Evolutionary conservation across 805 yeast genomes (phyloP).

Genomic region (Candida montana): DNA sequence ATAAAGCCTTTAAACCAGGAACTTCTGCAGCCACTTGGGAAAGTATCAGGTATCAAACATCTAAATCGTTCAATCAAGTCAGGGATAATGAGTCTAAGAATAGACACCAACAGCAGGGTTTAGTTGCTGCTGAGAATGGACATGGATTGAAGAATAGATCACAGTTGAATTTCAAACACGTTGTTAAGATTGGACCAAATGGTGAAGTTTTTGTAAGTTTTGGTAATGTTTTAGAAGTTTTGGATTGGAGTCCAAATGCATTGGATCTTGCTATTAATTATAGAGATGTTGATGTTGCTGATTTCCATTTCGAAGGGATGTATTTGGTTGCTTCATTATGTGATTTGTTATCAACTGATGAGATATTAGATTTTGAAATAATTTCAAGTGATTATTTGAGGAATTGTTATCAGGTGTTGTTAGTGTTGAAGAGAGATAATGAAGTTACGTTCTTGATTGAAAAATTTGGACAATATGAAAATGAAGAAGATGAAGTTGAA

Average conservation of each 20-base stretch:
- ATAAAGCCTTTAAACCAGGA: slow-evolving; percentile 17
- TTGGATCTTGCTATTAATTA: slow-evolving; percentile 13
- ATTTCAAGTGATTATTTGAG: slow-evolving; percentile 20
- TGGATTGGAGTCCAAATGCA: slow-evolving; percentile 35
- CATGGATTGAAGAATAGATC: slow-evolving; percentile 3
- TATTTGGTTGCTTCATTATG: slow-evolving; percentile 25
- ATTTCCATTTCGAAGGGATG: slow-evolving; percentile 18
- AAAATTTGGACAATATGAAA: slow-evolving; percentile 20
- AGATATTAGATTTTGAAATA: slow-evolving; percentile 23
- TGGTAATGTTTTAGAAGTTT: slow-evolving; percentile 29
- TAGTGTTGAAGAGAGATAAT: slow-evolving; percentile 5
- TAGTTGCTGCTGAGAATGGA: slow-evolving; percentile 6
- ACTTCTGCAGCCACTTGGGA: slow-evolving; percentile 27
- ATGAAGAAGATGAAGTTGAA: background rate
- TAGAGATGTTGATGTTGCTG: slow-evolving; percentile 4
- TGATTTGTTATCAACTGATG: slow-evolving; percentile 11
- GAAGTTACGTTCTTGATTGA: slow-evolving; percentile 12
- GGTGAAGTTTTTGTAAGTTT: slow-evolving; percentile 33
- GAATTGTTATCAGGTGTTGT: slow-evolving; percentile 20
- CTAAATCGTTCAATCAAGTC: background rate
- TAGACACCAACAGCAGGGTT: background rate
- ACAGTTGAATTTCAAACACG: slow-evolving; percentile 5
- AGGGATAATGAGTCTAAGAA: background rate
- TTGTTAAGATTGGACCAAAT: slow-evolving; percentile 30
- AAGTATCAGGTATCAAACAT: slow-evolving; percentile 18